phyloP scores from a whole-genome alignment of 331 rosid genomes.

The Phaseolus coccineus region DNA sequence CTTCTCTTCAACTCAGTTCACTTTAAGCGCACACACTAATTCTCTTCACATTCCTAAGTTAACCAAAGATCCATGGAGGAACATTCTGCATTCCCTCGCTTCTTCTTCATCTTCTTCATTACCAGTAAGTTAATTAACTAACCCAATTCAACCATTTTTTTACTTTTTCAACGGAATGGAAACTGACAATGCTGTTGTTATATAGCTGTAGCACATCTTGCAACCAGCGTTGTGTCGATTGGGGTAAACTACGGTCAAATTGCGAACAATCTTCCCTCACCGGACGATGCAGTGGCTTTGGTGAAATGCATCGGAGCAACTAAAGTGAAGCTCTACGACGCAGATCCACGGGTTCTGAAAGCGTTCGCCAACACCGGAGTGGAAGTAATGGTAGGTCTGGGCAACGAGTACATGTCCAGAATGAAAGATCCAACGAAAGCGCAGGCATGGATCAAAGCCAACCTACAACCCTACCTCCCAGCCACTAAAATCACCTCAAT shows the following conservation, averaged over 20 bases:
- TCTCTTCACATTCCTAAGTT: neutral
- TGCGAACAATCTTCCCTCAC: conserved; percentile 81
- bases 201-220: neutral
- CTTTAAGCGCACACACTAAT: neutral
- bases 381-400: conserved; percentile 82
- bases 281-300: conserved; percentile 66
- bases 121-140: conserved; percentile 29
- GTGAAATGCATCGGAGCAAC: conserved; percentile 84
- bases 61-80: conserved; percentile 45
- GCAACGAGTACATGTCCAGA: conserved; percentile 72
- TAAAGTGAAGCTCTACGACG: conserved; percentile 90
- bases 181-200: neutral
- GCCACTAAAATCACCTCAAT: conserved; percentile 79
- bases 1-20: neutral
- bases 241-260: conserved; percentile 97
- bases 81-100: conserved; percentile 28
- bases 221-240: conserved; percentile 48
- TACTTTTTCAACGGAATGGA: neutral
- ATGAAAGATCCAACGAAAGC: conserved; percentile 75
- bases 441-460: conserved; percentile 77
- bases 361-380: conserved; percentile 84
- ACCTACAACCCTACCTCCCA: conserved; percentile 73
- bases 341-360: conserved; percentile 73
- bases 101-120: conserved; percentile 18
- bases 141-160: neutral